phyloP scores from a whole-genome alignment of 75 land plant genomes.

The Sequoia sempervirens region DNA sequence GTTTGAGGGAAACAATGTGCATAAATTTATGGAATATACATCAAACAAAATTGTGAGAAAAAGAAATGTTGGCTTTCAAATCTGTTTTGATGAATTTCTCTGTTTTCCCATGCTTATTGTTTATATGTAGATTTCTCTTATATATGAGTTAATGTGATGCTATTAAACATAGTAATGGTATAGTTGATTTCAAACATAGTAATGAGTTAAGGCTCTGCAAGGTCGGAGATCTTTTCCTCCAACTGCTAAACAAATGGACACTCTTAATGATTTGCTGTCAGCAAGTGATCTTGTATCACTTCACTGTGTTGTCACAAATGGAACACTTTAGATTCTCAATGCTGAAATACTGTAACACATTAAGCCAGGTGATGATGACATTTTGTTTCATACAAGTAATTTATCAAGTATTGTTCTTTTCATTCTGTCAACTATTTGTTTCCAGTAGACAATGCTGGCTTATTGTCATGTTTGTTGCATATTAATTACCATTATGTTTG shows the following conservation, averaged over 20 bases:
- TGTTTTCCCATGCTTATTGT: background rate
- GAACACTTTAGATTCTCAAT: constrained; percentile 86
- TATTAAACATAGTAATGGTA: background rate
- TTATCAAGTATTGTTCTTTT: background rate
- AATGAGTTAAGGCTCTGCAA: constrained; percentile 29
- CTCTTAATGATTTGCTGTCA: constrained; percentile 87
- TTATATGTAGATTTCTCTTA: background rate
- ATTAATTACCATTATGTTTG: background rate
- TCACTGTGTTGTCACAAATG: constrained; percentile 87
- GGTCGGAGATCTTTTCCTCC: constrained; percentile 60
- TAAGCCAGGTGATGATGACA: constrained; percentile 66
- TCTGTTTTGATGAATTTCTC: background rate
- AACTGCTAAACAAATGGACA: constrained; percentile 82
- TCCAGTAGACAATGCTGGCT: background rate
- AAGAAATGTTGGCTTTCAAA: background rate
- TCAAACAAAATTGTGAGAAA: no score
- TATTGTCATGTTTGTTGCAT: background rate
- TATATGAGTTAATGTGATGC: background rate
- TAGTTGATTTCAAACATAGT: background rate
- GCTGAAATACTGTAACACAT: constrained; percentile 87
- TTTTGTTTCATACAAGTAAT: background rate
- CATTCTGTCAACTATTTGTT: background rate
- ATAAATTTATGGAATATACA: background rate
- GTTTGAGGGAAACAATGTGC: background rate
- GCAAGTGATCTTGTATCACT: constrained; percentile 92